Conservation (phyloP, 768 basidiomycete species). For the Lactarius tabidus region DNA sequence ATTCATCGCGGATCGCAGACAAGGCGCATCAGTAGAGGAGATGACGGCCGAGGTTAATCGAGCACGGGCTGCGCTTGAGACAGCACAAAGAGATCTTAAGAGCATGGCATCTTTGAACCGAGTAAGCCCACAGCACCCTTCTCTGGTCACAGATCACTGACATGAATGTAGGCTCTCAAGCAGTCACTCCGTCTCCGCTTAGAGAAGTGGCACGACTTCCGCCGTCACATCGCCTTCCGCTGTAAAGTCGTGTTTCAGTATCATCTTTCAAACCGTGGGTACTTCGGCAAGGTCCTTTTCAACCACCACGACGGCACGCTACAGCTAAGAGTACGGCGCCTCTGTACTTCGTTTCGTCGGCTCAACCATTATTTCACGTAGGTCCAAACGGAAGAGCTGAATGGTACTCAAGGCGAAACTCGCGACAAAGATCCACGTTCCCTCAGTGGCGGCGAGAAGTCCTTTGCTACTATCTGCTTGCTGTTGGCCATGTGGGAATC, state of each 20-base stretch:
- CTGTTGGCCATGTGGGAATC: constrained; percentile 95
- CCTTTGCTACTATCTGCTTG: constrained; percentile 92
- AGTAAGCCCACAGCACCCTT: constrained; percentile 37
- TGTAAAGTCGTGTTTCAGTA: constrained; percentile 80
- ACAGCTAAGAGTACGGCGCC: constrained; percentile 50
- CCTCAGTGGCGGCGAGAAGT: constrained; percentile 92
- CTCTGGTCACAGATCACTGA: constrained; percentile 3
- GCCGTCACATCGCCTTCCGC: constrained; percentile 82
- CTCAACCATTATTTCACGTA: constrained; percentile 28
- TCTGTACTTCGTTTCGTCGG: background rate
- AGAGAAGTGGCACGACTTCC: constrained; percentile 80
- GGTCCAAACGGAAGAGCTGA: constrained; percentile 83
- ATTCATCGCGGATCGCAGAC: constrained; percentile 37
- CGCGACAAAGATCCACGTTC: constrained; percentile 82
- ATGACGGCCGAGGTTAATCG: constrained; percentile 69
- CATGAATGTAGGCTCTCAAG: constrained; percentile 52
- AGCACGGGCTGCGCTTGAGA: constrained; percentile 54
- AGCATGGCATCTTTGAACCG: constrained; percentile 63
- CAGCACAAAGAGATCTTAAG: constrained; percentile 57
- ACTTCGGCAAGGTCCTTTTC: constrained; percentile 86
- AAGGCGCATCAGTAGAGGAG: constrained; percentile 75
- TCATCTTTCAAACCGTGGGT: constrained; percentile 81
- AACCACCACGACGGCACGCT: constrained; percentile 67
- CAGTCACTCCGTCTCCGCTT: constrained; percentile 62
- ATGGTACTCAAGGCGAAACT: constrained; percentile 48